These are phyloP conservation scores for Pseudohyphozyma bogoriensis DNA, from an alignment of 768 basidiomycete species.

Conservation along the genomic window DNA sequence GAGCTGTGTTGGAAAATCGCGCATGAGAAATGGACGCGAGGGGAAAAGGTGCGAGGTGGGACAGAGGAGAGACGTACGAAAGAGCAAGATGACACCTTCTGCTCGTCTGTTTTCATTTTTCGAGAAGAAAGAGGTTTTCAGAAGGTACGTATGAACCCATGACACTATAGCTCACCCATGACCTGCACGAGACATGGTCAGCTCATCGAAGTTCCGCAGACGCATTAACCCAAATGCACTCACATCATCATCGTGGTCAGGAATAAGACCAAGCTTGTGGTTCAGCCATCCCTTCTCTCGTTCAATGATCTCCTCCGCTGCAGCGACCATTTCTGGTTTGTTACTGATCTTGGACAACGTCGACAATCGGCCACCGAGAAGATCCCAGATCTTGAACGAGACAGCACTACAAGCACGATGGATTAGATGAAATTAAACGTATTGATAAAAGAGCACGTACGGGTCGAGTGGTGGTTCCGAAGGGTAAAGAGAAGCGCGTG, in stretches of 20 bases:
- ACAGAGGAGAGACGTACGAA: slow-evolving; percentile 8
- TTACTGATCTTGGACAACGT: slow-evolving; percentile 60
- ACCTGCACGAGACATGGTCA: too few relatives aligned
- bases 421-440: too few relatives aligned
- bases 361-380: slow-evolving; percentile 70
- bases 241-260: slow-evolving; percentile 35
- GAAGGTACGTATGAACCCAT: too few relatives aligned
- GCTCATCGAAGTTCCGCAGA: too few relatives aligned
- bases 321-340: slow-evolving; percentile 50
- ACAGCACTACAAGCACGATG: too few relatives aligned
- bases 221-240: too few relatives aligned
- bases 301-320: slow-evolving; percentile 56
- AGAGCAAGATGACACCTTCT: slow-evolving; percentile 35
- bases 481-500: slow-evolving; percentile 45
- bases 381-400: slow-evolving; percentile 43
- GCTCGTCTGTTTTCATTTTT: slow-evolving; percentile 95
- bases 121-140: too few relatives aligned
- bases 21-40: background rate
- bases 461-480: slow-evolving; percentile 39
- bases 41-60: too few relatives aligned
- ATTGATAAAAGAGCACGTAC: too few relatives aligned
- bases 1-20: slow-evolving; percentile 12
- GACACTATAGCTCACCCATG: too few relatives aligned
- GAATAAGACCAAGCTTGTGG: slow-evolving; percentile 32
- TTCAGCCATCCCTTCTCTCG: slow-evolving; percentile 71